Conservation (phyloP, 2,329 filamentous ascomycete species). For the Clonostachys rhizophaga region DNA sequence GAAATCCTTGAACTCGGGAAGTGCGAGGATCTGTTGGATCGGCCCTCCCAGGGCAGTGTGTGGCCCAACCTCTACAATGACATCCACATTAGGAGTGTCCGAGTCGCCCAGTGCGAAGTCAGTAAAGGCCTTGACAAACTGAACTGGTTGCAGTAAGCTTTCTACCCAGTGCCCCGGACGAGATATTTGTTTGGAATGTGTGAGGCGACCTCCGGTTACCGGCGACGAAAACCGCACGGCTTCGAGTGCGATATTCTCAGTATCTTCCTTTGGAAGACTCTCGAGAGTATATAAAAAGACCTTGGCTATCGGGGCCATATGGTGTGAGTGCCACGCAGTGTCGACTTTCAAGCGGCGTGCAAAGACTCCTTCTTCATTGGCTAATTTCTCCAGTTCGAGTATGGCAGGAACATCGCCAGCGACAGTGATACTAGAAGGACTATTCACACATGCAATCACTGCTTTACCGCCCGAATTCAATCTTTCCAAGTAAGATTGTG, state of each 20-base stretch:
- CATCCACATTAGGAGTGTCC: constrained; percentile 9
- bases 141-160: no score
- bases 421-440: constrained; percentile 38
- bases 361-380: constrained; percentile 16
- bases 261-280: no score
- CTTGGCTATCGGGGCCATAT: constrained; percentile 18
- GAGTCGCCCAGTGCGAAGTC: no score
- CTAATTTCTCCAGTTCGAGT: constrained; percentile 16
- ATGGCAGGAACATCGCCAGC: constrained; percentile 29
- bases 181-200: no score
- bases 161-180: no score
- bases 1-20: neutral
- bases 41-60: constrained; percentile 7
- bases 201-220: no score
- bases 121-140: no score
- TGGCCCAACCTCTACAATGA: constrained; percentile 8
- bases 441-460: constrained; percentile 36
- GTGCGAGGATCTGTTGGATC: constrained; percentile 9
- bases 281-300: neutral
- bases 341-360: constrained; percentile 26
- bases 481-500: constrained; percentile 24
- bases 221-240: no score
- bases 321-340: constrained; percentile 35
- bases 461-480: neutral
- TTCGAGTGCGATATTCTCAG: no score